These are phyloP conservation scores for Aspergillus sp. DNA, from an alignment of 2,329 filamentous ascomycete species.

Conservation along the genomic window DNA sequence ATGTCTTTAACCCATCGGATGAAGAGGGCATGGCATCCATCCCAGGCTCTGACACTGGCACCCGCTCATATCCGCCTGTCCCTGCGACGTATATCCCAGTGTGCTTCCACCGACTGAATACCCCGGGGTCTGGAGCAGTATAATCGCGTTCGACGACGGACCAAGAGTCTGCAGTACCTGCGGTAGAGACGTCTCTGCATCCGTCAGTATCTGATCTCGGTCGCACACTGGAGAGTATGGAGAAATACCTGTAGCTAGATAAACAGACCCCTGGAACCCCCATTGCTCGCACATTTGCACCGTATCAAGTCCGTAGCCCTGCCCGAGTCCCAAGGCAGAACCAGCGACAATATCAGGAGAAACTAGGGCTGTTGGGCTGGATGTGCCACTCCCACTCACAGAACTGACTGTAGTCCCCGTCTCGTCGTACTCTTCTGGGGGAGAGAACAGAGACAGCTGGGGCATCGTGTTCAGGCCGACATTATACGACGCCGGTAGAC, in stretches of 20 bases:
- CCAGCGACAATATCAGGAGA: not conserved
- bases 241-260: slow-evolving; percentile 3
- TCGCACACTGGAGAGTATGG: not conserved
- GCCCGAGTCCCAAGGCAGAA: not conserved
- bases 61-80: not conserved
- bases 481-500: slow-evolving; percentile 8
- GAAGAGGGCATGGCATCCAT: slow-evolving; percentile 6
- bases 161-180: slow-evolving; percentile 20
- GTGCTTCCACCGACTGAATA: not conserved
- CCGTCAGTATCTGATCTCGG: not conserved
- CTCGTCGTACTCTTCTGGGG: slow-evolving; percentile 2
- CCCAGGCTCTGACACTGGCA: slow-evolving; percentile 4
- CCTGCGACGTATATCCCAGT: not conserved
- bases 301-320: not conserved
- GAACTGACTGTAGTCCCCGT: not conserved
- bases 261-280: slow-evolving; percentile 8
- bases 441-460: not conserved
- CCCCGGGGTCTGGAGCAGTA: slow-evolving; percentile 12
- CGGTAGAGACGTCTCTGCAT: slow-evolving; percentile 18
- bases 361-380: not conserved
- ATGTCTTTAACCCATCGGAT: not conserved
- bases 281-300: slow-evolving; percentile 8
- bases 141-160: slow-evolving; percentile 15
- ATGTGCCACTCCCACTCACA: not conserved
- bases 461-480: not conserved